Evolutionary conservation across 2,329 filamentous ascomycete species (phyloP).

Genomic region (Aspergillus sp.): DNA sequence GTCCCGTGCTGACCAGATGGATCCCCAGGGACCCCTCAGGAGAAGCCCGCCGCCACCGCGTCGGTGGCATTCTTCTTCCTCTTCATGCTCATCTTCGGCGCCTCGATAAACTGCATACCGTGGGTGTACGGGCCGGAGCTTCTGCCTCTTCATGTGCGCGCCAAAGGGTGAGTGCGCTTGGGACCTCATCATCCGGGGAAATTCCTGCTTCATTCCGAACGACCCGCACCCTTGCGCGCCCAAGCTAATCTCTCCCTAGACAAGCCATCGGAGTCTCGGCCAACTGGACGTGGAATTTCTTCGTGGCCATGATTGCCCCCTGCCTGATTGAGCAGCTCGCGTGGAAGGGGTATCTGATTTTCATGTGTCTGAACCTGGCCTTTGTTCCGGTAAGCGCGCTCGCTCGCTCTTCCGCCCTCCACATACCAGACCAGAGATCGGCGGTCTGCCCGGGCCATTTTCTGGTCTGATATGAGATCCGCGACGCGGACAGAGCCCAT

Average conservation of each 20-base stretch:
- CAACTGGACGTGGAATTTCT: constrained; percentile 53
- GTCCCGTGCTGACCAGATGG: no score
- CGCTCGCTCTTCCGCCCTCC: neutral
- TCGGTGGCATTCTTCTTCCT: constrained; percentile 51
- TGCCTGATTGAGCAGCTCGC: constrained; percentile 29
- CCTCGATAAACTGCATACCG: constrained; percentile 47
- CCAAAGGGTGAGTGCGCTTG: constrained; percentile 41
- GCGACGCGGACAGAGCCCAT: neutral
- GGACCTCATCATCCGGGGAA: neutral
- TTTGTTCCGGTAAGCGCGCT: constrained; percentile 34
- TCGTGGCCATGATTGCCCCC: constrained; percentile 38
- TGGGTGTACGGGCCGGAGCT: constrained; percentile 54
- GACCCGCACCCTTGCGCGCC: neutral
- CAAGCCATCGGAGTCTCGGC: constrained; percentile 47
- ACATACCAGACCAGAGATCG: neutral
- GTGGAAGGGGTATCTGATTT: constrained; percentile 37
- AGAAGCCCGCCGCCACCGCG: constrained; percentile 43
- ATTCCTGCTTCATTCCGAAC: neutral
- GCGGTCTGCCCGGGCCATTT: neutral
- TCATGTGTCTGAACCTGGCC: constrained; percentile 33
- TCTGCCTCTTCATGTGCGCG: constrained; percentile 48
- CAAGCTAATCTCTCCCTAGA: constrained; percentile 11
- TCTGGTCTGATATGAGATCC: no score
- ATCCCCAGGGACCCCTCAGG: constrained; percentile 22
- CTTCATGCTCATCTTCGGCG: constrained; percentile 44